Conservation (phyloP, 2,329 filamentous ascomycete genomes). For the Fusarium drepaniforme region DNA sequence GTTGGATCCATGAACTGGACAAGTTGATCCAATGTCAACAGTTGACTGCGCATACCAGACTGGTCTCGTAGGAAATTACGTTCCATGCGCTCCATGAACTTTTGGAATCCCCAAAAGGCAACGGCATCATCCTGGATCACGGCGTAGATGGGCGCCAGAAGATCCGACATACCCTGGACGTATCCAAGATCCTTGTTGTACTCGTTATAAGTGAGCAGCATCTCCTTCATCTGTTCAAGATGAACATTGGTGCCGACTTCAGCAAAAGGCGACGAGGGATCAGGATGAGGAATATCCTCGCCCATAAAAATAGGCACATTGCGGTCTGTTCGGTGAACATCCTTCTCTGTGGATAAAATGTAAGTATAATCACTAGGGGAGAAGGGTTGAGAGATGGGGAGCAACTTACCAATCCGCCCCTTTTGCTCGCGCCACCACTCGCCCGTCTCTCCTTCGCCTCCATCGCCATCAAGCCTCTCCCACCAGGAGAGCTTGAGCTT, state of each 20-base stretch:
- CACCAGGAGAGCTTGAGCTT: conserved; percentile 96
- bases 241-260: conserved; percentile 96
- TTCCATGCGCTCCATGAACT: conserved; percentile 98
- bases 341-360: conserved; percentile 79
- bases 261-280: conserved; percentile 95
- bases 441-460: conserved; percentile 82
- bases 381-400: conserved; percentile 20
- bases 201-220: conserved; percentile 98
- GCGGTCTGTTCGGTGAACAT: conserved; percentile 96
- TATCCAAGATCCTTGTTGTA: conserved; percentile 97
- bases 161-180: conserved; percentile 98
- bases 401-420: conserved; percentile 84
- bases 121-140: conserved; percentile 97
- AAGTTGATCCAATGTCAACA: conserved; percentile 91
- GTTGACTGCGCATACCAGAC: conserved; percentile 93
- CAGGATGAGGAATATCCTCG: conserved; percentile 96
- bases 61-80: conserved; percentile 96
- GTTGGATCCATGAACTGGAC: conserved; percentile 97
- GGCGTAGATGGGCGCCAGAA: conserved; percentile 95
- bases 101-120: conserved; percentile 96
- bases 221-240: conserved; percentile 98
- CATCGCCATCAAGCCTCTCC: conserved; percentile 89
- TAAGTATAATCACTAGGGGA: not conserved
- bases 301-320: conserved; percentile 95
- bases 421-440: conserved; percentile 99